These are phyloP conservation scores for Discostella stelligeroides DNA, from an alignment of 108 stramenopile species.

Conservation along the genomic window DNA sequence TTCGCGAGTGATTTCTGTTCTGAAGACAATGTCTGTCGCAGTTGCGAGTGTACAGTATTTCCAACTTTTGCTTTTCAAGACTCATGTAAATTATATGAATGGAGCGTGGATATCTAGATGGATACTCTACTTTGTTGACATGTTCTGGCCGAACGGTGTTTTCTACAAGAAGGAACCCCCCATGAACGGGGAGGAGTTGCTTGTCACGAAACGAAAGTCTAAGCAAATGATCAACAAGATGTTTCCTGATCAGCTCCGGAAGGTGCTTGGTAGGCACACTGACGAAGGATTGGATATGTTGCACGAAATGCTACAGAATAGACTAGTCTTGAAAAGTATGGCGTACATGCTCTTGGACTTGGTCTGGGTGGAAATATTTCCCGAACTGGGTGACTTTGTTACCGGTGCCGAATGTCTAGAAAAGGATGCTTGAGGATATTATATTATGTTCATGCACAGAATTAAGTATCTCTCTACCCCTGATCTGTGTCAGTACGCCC, in stretches of 20 bases:
- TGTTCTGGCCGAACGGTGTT: slow-evolving; percentile 88
- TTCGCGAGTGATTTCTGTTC: slow-evolving; percentile 72
- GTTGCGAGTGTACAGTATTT: slow-evolving; percentile 75
- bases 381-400: slow-evolving; percentile 79
- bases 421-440: slow-evolving; percentile 30
- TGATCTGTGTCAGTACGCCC: too few relatives aligned
- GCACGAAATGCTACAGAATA: slow-evolving; percentile 89
- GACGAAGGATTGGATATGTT: slow-evolving; percentile 76
- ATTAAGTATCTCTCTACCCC: too few relatives aligned
- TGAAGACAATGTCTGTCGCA: slow-evolving; percentile 81
- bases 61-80: slow-evolving; percentile 65
- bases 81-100: slow-evolving; percentile 70
- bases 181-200: slow-evolving; percentile 52
- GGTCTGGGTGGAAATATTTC: slow-evolving; percentile 79
- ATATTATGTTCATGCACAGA: too few relatives aligned
- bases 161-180: slow-evolving; percentile 56
- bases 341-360: slow-evolving; percentile 86
- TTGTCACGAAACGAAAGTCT: slow-evolving; percentile 44
- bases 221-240: slow-evolving; percentile 52
- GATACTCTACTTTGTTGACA: slow-evolving; percentile 60
- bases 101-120: slow-evolving; percentile 68
- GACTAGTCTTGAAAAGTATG: slow-evolving; percentile 81
- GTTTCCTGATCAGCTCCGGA: slow-evolving; percentile 78
- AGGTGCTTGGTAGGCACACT: slow-evolving; percentile 77
- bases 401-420: slow-evolving; percentile 69